Base-by-base conservation (phyloP, 2,329 filamentous ascomycete genomes). In the Pseudocercospora pini-densiflorae region DNA sequence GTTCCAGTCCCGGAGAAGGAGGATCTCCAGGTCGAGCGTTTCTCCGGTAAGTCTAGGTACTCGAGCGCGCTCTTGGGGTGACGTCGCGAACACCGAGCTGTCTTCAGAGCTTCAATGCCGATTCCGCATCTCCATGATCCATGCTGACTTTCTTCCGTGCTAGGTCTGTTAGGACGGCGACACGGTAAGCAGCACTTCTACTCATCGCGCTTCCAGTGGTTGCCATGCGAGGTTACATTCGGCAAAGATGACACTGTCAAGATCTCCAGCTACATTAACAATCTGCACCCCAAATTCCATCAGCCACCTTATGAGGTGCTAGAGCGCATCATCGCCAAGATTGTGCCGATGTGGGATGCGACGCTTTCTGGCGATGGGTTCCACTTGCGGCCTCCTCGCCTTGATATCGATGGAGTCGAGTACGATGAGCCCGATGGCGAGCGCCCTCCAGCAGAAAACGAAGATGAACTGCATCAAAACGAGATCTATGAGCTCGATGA, bases 211-310 rank as follows among this genome's bases (percentile, higher is more conserved):
- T 75, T 73, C n/a, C 75, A 77, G 55, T 76, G 76, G 74, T 66
- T 76, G 1, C 74, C 75, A 0, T 70, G 67, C 49, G 73, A 77
- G 21, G 68, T 76, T 5, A 43, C 27, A 0, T 71, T 76, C 33
- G 24, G 29, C 0, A 60, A 62, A 1, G 43, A 64, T 31, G 69
- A 64, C 0, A 31, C 59, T 6, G 69, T 69, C 16, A 62, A 68
- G 36, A 72, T 77, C 33, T 67, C 63, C 4, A 75, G 73, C 65
- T 77, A 76, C 64, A 74, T 77, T 68, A 77, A 77, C 65, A 77
- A 76, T 27, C 62, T 77, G 0, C 74, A 74, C 19, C 75, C 74
- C 1, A 47, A 62, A 1, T 45, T 67, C 6, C 66, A 76, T 53
- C 51, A 66, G 31, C 55, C 58, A 1, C 49, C 75, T 14, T 77